Conservation (phyloP, 345 rosid species). For the Murraya paniculata region DNA sequence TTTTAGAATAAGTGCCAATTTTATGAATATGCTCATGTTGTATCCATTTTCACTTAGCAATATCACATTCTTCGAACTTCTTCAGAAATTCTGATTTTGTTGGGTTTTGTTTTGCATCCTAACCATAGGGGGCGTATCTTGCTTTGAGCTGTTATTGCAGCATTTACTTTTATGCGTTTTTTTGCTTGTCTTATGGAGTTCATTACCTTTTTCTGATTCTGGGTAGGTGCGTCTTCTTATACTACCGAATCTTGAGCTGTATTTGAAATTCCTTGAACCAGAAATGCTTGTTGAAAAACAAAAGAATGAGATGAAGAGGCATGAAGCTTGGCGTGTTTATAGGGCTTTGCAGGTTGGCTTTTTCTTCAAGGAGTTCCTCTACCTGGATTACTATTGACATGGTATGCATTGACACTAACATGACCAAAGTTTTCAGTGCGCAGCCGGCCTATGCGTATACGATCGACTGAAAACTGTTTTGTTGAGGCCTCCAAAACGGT, state of each 20-base stretch:
- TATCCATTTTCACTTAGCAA: background rate
- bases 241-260: constrained; percentile 73
- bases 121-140: background rate
- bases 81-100: background rate
- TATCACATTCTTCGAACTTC: background rate
- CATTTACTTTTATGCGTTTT: background rate
- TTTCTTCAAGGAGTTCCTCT: background rate
- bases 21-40: background rate
- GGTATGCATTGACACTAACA: constrained; percentile 17
- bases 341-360: constrained; percentile 70
- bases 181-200: constrained; percentile 11
- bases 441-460: constrained; percentile 72
- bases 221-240: constrained; percentile 72
- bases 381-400: background rate
- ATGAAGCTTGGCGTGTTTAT: constrained; percentile 79
- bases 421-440: constrained; percentile 42
- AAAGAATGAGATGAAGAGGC: constrained; percentile 58
- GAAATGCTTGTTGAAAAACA: constrained; percentile 70
- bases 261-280: constrained; percentile 65
- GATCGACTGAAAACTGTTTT: constrained; percentile 58
- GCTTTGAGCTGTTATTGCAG: background rate
- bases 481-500: constrained; percentile 47
- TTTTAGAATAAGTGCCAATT: background rate
- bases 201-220: constrained; percentile 16
- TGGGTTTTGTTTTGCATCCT: background rate